Evolutionary conservation across 2,329 filamentous ascomycete genomes (phyloP).

Genomic region (Colletotrichum shisoi): DNA sequence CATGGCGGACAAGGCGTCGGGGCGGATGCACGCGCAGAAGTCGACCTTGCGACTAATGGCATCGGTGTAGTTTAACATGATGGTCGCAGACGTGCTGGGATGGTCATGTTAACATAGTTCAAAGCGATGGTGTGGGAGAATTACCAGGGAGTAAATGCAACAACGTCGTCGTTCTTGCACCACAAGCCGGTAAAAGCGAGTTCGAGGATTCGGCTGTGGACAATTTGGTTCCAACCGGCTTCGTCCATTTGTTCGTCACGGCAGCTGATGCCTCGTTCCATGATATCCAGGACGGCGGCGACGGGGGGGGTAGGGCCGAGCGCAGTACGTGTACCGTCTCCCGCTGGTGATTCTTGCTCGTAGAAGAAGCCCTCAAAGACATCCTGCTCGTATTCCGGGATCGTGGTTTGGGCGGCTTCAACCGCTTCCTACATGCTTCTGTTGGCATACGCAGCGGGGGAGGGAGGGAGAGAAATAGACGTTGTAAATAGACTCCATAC

Average conservation of each 20-base stretch:
- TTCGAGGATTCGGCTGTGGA: conserved; percentile 9
- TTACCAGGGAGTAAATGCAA: conserved; percentile 4
- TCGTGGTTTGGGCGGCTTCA: not conserved
- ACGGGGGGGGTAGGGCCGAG: conserved; percentile 16
- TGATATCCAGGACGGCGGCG: not conserved
- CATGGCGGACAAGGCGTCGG: not conserved
- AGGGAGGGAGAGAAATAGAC: too few relatives aligned
- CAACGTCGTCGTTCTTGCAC: not conserved
- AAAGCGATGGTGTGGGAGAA: not conserved
- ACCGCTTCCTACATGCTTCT: not conserved
- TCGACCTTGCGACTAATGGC: conserved; percentile 6
- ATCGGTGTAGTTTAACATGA: conserved; percentile 3
- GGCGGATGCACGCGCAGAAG: not conserved
- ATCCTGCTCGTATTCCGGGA: conserved; percentile 7
- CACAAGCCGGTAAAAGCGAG: conserved; percentile 8
- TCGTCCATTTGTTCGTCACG: conserved; percentile 1
- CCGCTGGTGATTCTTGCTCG: not conserved
- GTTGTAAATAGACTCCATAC: not conserved
- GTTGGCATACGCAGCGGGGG: not conserved
- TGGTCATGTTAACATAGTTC: not conserved
- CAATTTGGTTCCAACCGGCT: conserved; percentile 5
- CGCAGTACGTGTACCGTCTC: not conserved
- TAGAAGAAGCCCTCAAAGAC: conserved; percentile 5
- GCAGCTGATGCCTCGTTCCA: conserved; percentile 4
- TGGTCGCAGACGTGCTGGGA: conserved; percentile 3